Evolutionary conservation across 2,329 filamentous ascomycete genomes (phyloP).

Genomic region (Thelonectria blattea): DNA sequence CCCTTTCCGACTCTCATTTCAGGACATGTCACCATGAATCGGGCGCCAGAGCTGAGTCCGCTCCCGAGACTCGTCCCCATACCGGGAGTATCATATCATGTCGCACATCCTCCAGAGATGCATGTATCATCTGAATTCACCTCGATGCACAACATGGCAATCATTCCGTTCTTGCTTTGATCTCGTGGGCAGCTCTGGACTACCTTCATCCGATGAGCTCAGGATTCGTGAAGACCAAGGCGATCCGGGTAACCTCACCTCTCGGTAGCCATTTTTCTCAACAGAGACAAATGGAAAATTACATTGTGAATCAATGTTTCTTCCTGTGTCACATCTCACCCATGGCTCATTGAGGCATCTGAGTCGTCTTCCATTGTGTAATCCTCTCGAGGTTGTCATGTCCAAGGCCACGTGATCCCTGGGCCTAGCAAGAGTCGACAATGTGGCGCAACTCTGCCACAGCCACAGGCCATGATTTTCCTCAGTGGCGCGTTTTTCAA

Average conservation of each 20-base stretch:
- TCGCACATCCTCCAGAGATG: background rate
- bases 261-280: background rate
- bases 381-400: background rate
- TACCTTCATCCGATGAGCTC: background rate
- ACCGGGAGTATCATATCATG: background rate
- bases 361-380: background rate
- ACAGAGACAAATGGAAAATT: background rate
- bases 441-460: conserved; percentile 20
- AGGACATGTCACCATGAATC: background rate
- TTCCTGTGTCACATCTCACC: background rate
- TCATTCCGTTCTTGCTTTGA: background rate
- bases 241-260: background rate
- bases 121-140: background rate
- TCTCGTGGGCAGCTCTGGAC: too few species aligned
- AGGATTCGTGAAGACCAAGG: background rate
- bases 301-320: conserved; percentile 10
- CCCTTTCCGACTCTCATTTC: background rate
- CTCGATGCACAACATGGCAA: background rate
- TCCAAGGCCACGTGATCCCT: conserved; percentile 10
- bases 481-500: conserved; percentile 34
- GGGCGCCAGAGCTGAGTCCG: background rate
- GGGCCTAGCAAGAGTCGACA: background rate
- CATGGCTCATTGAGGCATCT: background rate
- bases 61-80: conserved; percentile 8
- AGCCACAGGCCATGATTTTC: conserved; percentile 2